These are phyloP conservation scores for Alternaria alternata DNA, from an alignment of 2,329 filamentous ascomycete genomes.

Conservation along the genomic window DNA sequence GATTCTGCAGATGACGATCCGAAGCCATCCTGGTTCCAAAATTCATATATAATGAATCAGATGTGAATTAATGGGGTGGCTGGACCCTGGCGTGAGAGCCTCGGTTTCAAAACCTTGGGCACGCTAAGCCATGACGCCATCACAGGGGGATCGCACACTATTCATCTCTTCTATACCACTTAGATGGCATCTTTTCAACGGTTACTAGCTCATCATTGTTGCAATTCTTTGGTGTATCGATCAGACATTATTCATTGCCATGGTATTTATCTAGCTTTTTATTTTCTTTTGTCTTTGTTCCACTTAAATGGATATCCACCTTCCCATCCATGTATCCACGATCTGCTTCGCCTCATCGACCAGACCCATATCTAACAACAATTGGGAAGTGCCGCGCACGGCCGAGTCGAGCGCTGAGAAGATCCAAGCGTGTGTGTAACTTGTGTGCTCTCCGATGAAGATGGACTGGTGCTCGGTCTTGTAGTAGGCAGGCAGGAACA, in stretches of 20 bases:
- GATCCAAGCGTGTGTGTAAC: slow-evolving; percentile 76
- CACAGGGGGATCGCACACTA: slow-evolving; percentile 1
- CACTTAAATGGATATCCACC: slow-evolving; percentile 61
- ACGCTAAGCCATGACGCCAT: slow-evolving; percentile 7
- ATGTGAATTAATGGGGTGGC: not conserved
- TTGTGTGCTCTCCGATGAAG: slow-evolving; percentile 58
- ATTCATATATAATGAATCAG: not conserved
- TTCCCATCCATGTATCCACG: slow-evolving; percentile 72
- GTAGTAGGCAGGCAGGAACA: slow-evolving; percentile 77
- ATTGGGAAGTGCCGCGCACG: slow-evolving; percentile 69
- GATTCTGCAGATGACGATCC: not conserved
- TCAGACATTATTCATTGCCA: not conserved
- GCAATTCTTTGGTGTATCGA: not conserved
- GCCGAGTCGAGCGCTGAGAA: slow-evolving; percentile 72
- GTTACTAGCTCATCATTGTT: not conserved
- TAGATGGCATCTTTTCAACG: not conserved
- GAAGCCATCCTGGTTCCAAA: no score
- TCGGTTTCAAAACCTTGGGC: not conserved
- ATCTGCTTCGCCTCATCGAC: slow-evolving; percentile 74
- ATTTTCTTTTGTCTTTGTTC: slow-evolving; percentile 7
- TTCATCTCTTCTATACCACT: not conserved
- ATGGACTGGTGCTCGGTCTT: slow-evolving; percentile 74
- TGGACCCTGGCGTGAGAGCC: not conserved
- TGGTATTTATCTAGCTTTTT: not conserved
- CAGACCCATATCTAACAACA: slow-evolving; percentile 69